Evolutionary conservation across 2,329 filamentous ascomycete genomes (phyloP).

Genomic region (Dothideomycetidae sp.): DNA sequence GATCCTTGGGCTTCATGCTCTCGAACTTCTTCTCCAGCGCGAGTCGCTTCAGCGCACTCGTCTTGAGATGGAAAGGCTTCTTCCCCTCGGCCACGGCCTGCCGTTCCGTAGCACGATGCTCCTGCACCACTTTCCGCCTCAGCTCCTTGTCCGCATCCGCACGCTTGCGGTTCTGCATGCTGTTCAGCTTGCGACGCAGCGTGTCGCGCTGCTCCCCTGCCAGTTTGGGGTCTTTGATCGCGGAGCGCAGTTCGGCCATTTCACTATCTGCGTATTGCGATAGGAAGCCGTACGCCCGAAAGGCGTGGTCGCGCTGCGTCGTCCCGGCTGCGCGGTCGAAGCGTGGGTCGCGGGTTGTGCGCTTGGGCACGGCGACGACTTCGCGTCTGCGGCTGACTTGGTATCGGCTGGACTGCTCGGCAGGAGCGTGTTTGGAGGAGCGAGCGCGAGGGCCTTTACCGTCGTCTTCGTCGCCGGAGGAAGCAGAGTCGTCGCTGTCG

Average conservation of each 20-base stretch:
- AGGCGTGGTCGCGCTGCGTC: constrained; percentile 39
- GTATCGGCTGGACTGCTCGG: constrained; percentile 65
- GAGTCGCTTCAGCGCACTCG: constrained; percentile 74
- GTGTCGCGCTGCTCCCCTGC: constrained; percentile 49
- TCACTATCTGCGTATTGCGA: constrained; percentile 76
- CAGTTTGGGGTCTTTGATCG: constrained; percentile 55
- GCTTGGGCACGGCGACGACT: constrained; percentile 49
- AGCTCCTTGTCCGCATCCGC: constrained; percentile 55
- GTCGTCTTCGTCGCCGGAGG: constrained; percentile 21
- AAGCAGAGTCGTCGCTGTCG: constrained; percentile 9
- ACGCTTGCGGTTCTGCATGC: constrained; percentile 66
- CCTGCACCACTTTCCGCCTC: constrained; percentile 52
- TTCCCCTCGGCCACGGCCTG: constrained; percentile 77
- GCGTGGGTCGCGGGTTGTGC: constrained; percentile 61
- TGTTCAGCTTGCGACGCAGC: constrained; percentile 58
- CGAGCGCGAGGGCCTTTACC: constrained; percentile 30
- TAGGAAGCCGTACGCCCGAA: constrained; percentile 73
- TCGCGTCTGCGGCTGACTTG: constrained; percentile 70
- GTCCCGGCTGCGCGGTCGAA: constrained; percentile 51
- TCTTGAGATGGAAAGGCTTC: constrained; percentile 86
- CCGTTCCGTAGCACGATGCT: constrained; percentile 72
- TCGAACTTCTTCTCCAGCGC: constrained; percentile 66
- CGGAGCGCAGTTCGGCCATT: constrained; percentile 55
- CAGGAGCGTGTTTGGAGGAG: constrained; percentile 77
- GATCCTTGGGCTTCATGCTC: constrained; percentile 70